A percentile compares a stretch with the other conserved stretches of the same genome.
Conservation (phyloP, 2,329 filamentous ascomycete genomes). For the Fusarium bactridioides region DNA sequence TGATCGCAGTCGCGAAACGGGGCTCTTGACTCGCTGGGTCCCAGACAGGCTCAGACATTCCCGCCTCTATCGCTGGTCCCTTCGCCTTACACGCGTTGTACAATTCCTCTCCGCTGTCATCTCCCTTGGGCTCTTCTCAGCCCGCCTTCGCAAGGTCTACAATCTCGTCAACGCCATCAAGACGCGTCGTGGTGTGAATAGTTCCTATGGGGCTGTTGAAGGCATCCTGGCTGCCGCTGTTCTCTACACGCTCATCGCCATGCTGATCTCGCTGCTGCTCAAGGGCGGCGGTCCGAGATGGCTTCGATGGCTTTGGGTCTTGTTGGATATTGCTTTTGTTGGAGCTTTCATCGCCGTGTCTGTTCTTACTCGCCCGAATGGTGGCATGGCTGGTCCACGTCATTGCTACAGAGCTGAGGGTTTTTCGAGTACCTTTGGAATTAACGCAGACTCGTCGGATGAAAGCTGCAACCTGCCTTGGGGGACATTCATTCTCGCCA, state of each 20-base stretch:
- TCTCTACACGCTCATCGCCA: constrained; percentile 20
- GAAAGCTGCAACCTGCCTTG: constrained; percentile 15
- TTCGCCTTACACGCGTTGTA: constrained; percentile 15
- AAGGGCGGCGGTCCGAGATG: constrained; percentile 16
- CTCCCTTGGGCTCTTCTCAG: constrained; percentile 26
- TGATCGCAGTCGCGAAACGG: not conserved
- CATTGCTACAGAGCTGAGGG: constrained; percentile 1
- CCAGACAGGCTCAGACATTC: constrained; percentile 19
- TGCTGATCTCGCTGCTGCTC: constrained; percentile 4
- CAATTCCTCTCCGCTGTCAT: constrained; percentile 25
- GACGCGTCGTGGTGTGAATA: constrained; percentile 16
- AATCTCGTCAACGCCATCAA: constrained; percentile 15
- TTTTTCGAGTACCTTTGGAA: not conserved
- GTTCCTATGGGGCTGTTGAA: constrained; percentile 19
- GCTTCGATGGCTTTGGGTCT: constrained; percentile 21
- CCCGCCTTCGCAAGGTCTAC: constrained; percentile 12
- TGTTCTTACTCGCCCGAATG: constrained; percentile 15
- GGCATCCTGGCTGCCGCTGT: constrained; percentile 31
- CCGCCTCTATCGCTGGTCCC: constrained; percentile 26
- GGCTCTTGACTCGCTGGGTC: constrained; percentile 15
- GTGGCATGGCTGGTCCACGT: not conserved
- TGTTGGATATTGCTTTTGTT: constrained; percentile 12
- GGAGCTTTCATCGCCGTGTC: constrained; percentile 10
- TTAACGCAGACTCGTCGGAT: not conserved
- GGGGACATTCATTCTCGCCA: constrained; percentile 22